Conservation (phyloP, 1,284 basidiomycete genomes). For the Phaffia rhodozyma region DNA sequence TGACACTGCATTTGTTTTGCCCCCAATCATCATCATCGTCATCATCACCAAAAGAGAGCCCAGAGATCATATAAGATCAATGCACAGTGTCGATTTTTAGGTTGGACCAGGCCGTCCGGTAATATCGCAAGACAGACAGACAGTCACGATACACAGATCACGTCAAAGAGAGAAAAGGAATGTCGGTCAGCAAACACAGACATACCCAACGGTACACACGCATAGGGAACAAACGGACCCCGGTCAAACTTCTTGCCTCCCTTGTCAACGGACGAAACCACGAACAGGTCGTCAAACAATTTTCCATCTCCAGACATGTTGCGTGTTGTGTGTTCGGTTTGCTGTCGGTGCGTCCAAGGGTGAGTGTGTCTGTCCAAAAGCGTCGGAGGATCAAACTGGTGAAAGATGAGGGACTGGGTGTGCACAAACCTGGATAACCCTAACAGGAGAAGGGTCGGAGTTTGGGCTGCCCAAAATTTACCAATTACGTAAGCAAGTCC, state of each 20-base stretch:
- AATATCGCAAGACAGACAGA: too few relatives aligned
- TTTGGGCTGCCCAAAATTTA: background rate
- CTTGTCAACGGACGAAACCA: conserved; percentile 60
- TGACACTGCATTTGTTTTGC: conserved; percentile 50
- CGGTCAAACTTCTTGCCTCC: conserved; percentile 91
- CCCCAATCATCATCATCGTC: too few relatives aligned
- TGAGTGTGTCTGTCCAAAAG: background rate
- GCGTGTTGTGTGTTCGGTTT: background rate
- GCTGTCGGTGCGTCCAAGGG: background rate
- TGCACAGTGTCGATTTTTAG: too few relatives aligned
- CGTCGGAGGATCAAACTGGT: background rate
- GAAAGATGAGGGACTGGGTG: background rate
- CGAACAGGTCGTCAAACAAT: conserved; percentile 74
- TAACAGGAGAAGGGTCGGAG: background rate
- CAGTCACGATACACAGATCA: background rate
- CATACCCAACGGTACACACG: conserved; percentile 3
- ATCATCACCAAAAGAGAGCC: too few relatives aligned
- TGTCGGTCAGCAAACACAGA: conserved; percentile 8
- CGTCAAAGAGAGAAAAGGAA: conserved; percentile 17
- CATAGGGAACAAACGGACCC: conserved; percentile 44
- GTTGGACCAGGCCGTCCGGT: too few relatives aligned
- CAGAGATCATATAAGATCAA: too few relatives aligned
- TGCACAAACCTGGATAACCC: background rate
- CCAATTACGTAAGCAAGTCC: background rate
- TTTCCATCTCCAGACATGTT: conserved; percentile 18